phyloP scores from a whole-genome alignment of 2,329 filamentous ascomycete species.

The Penicillium sp. region DNA sequence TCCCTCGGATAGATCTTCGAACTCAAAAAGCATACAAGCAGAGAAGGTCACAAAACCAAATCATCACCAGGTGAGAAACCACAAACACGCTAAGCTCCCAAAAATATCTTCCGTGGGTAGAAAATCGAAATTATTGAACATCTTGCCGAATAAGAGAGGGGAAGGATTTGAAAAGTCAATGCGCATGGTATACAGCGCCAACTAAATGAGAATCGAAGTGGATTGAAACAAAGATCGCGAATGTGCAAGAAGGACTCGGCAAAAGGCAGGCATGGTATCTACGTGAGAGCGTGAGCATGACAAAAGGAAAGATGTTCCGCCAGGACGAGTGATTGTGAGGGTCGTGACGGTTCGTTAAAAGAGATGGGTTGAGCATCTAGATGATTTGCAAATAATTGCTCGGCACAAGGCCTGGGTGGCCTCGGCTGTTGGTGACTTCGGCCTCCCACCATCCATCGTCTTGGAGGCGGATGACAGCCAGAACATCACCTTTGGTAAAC shows the following conservation, averaged over 20 bases:
- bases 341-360: conserved; percentile 34
- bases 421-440: conserved; percentile 69
- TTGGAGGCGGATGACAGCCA: conserved; percentile 86
- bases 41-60: conserved; percentile 5
- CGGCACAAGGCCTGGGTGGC: conserved; percentile 62
- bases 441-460: conserved; percentile 99
- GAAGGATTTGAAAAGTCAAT: conserved; percentile 5
- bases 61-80: conserved; percentile 12
- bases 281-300: conserved; percentile 24
- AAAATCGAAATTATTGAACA: conserved; percentile 16
- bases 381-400: conserved; percentile 69
- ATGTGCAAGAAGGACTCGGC: conserved; percentile 26
- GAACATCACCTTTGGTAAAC: conserved; percentile 87
- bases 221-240: conserved; percentile 20
- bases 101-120: conserved; percentile 14
- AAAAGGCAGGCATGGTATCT: conserved; percentile 27
- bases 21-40: background rate
- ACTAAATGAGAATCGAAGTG: conserved; percentile 12
- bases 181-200: conserved; percentile 13
- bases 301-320: conserved; percentile 19
- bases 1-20: conserved; percentile 19
- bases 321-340: conserved; percentile 26
- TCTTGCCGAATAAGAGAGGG: conserved; percentile 11
- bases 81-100: conserved; percentile 22
- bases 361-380: conserved; percentile 33